Evolutionary conservation across 2,329 filamentous ascomycete genomes (phyloP), one percentile per base, ranked within the genome.

Genomic region (Fusarium secorum): DNA sequence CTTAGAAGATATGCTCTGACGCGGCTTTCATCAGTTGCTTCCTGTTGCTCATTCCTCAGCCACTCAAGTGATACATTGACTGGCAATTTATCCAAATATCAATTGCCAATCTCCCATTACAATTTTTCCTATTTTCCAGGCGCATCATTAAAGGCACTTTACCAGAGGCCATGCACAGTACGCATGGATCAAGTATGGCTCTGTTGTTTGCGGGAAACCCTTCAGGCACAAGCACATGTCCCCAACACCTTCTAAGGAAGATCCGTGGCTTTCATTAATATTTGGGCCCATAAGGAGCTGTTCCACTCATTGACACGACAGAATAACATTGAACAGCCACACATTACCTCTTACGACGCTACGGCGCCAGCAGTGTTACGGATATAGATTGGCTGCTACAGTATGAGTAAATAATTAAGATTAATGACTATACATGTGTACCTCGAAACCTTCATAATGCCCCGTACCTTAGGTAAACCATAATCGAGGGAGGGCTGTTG

Each of bases 161-260:
- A 69, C 60, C 60, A 72, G 49, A 71, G 63, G 56, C 73, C 74
- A 76, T 75, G 73, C 71, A 71, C 22, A 42, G 49, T 58, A 66
- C 66, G 74, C 74, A 73, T 75, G 69, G 74, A 75, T 72, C 74
- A 74, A 52, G 22, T 42, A 45, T 42, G 72, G 57, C 48, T 69
- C 55, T 62, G 39, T 63, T 63, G 45, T 60, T 58, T 54, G 38
- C 42, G 60, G 65, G 55, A 63, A 41, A 71, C 30, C 46, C 41
- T 54, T 38, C 48, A 30, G 46, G 57, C 54, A 30, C 32, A 54
- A 66, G 56, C 41, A 62, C 49, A 64, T 36, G 42, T 24, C 30
- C 35, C 53, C 48, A 57, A 35, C n/a, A 57, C 36, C 32, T 55
- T 66, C 64, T 63, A 56, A 48, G 59, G 42, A 46, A 44, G 53